Evolutionary conservation across 495 filamentous ascomycete species (phyloP), one percentile per base, ranked within the genome.

Genomic region (Penicillium cinerascens): DNA sequence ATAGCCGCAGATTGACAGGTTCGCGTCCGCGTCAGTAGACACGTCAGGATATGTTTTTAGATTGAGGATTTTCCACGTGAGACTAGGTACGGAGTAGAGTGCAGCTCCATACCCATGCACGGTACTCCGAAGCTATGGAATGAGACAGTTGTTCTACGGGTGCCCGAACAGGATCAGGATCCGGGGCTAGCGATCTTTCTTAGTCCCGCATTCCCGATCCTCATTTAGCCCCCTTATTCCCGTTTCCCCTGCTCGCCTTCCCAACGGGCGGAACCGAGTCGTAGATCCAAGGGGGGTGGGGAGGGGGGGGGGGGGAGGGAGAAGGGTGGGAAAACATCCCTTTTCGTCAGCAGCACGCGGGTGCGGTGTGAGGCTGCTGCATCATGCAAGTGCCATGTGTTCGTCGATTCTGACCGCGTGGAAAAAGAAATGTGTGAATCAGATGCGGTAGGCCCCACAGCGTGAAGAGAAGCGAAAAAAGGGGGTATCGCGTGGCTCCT

Each of bases 371-470:
- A n/a, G n/a, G n/a, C n/a, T n/a, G n/a, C 37, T 47, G 47, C 46
- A 49, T 47, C 47, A 55, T 62, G 62, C 62, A 63, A 54, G 59
- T 60, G 59, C 62, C 62, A 65, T 65, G 59, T 63, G 62, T 63
- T 62, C 55, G 55, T 47, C 52, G 49, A 59, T 25, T 16, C 41
- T 39, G 23, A 49, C 26, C 23, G 26, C 38, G 47, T 47, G 52
- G 29, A 33, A 33, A 33, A 1, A 23, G 6, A 23, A 23, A 23
- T 6, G 22, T 23, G 6, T 54, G 51, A 47, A 37, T 53, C 20
- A 39, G 17, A 47, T 33, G 38, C n/a, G 5, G 7, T 7, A 41
- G 1, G 6, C 16, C 6, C 41, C 29, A 37, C 36, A n/a, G 22
- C 22, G 3, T 23, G 22, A 26, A 16, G 17, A 25, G 37, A 44